Conservation (phyloP, 2,329 filamentous ascomycete species). For the Cladosporium sp. region DNA sequence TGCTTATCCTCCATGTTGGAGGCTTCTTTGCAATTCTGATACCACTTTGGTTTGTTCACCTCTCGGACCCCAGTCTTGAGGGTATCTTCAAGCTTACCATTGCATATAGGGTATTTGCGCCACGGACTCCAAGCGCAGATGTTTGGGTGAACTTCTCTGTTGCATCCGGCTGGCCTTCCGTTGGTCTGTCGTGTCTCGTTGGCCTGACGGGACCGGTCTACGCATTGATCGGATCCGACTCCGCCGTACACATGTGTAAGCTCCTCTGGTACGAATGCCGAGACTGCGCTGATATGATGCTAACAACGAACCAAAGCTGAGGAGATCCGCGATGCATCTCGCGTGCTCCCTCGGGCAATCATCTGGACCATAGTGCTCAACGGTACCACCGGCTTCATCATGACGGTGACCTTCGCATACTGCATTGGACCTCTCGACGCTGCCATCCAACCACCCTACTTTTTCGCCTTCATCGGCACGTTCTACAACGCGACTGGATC, state of each 20-base stretch:
- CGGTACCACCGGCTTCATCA: conserved; percentile 25
- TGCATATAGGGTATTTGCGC: conserved; percentile 23
- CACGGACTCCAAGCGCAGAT: conserved; percentile 25
- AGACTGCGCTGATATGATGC: neutral
- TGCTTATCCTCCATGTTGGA: conserved; percentile 52
- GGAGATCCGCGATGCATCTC: conserved; percentile 30
- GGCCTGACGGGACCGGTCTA: conserved; percentile 42
- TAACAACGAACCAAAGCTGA: conserved; percentile 21
- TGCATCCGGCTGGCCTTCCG: conserved; percentile 46
- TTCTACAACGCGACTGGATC: conserved; percentile 39
- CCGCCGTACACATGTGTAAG: conserved; percentile 28
- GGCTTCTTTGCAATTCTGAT: conserved; percentile 56
- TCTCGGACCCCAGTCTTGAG: conserved; percentile 40
- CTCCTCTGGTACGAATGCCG: neutral
- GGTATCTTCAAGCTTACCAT: conserved; percentile 52
- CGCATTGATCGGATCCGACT: conserved; percentile 31
- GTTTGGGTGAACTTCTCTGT: conserved; percentile 34
- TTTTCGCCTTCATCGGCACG: conserved; percentile 37
- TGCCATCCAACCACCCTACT: conserved; percentile 25
- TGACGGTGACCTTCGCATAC: conserved; percentile 37
- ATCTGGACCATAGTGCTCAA: conserved; percentile 25
- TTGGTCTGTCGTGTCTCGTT: conserved; percentile 46
- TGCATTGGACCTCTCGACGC: conserved; percentile 36
- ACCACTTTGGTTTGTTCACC: conserved; percentile 46
- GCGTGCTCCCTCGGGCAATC: conserved; percentile 28